These are phyloP conservation scores for Euphorbia celastroides DNA, from an alignment of 441 rosid species.

Conservation along the genomic window DNA sequence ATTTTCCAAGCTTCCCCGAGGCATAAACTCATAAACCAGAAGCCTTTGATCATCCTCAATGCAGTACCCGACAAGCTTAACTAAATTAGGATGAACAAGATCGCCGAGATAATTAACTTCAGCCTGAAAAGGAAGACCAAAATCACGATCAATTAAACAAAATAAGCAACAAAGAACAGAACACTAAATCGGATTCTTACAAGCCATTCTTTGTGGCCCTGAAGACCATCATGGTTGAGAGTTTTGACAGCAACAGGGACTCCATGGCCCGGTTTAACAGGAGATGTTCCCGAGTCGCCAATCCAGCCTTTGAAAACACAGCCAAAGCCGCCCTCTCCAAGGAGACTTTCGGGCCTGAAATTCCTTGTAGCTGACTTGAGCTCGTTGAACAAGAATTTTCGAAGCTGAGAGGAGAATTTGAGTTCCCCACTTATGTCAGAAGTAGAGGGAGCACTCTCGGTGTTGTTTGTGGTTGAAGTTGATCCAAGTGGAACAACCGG, in stretches of 20 bases:
- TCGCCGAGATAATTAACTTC: conserved; percentile 80
- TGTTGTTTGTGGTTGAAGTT: conserved; percentile 65
- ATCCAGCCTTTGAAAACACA: conserved; percentile 92
- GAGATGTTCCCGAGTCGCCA: conserved; percentile 79
- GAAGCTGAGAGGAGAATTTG: conserved; percentile 61
- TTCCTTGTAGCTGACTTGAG: conserved; percentile 83
- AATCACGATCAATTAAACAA: conserved; percentile 13
- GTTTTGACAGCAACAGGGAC: conserved; percentile 84
- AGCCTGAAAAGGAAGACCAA: conserved; percentile 43
- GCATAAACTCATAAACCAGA: conserved; percentile 86
- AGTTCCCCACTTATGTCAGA: conserved; percentile 72
- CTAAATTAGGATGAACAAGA: conserved; percentile 75
- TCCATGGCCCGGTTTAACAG: conserved; percentile 82
- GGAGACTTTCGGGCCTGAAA: conserved; percentile 81
- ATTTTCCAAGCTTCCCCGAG: conserved; percentile 87
- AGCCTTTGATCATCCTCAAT: conserved; percentile 86
- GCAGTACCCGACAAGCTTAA: conserved; percentile 78
- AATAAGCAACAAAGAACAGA: conserved; percentile 6
- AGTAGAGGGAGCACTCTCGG: conserved; percentile 67
- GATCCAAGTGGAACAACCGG: conserved; percentile 50
- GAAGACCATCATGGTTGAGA: conserved; percentile 84
- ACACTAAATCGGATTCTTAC: conserved; percentile 32
- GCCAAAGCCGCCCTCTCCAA: conserved; percentile 93
- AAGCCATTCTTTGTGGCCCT: conserved; percentile 97
- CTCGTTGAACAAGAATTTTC: conserved; percentile 67